Percentiles rank a stretch among this genome's conserved stretches.
Evolutionary conservation across 495 filamentous ascomycete genomes (phyloP).

Genomic region (Hypoxylon subgilvum): DNA sequence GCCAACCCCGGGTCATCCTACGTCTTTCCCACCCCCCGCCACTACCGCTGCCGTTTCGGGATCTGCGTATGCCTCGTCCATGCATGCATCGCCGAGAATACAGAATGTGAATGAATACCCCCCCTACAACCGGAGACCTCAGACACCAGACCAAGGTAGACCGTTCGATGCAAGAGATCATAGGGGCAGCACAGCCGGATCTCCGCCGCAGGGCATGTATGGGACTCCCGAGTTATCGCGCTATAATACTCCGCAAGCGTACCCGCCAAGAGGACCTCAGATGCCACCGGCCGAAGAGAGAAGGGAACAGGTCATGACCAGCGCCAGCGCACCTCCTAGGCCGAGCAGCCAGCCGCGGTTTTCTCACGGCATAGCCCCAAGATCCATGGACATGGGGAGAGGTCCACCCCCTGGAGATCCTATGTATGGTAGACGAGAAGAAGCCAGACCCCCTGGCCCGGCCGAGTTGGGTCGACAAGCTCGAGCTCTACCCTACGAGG

Average conservation of each 20-base stretch:
- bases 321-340: conserved; percentile 51
- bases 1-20: conserved; percentile 50
- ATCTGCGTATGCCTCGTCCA: conserved; percentile 49
- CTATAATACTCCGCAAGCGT: conserved; percentile 61
- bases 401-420: conserved; percentile 46
- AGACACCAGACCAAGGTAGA: conserved; percentile 72
- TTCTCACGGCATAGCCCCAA: conserved; percentile 51
- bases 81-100: conserved; percentile 62
- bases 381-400: conserved; percentile 47
- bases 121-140: conserved; percentile 65
- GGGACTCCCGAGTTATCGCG: conserved; percentile 60
- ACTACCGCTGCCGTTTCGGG: conserved; percentile 58
- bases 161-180: conserved; percentile 55
- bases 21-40: conserved; percentile 61
- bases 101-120: conserved; percentile 61
- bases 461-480: conserved; percentile 53
- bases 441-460: conserved; percentile 38
- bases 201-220: conserved; percentile 52
- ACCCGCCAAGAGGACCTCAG: conserved; percentile 48
- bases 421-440: conserved; percentile 52
- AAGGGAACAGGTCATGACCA: conserved; percentile 47
- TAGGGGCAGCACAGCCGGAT: conserved; percentile 53
- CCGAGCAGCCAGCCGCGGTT: conserved; percentile 59
- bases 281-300: conserved; percentile 49
- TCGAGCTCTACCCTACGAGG: conserved; percentile 41